A percentile compares a stretch with the other conserved stretches of the same genome.
Conservation (phyloP, 2,329 filamentous ascomycete species). For the Pseudogymnoascus sp. region DNA sequence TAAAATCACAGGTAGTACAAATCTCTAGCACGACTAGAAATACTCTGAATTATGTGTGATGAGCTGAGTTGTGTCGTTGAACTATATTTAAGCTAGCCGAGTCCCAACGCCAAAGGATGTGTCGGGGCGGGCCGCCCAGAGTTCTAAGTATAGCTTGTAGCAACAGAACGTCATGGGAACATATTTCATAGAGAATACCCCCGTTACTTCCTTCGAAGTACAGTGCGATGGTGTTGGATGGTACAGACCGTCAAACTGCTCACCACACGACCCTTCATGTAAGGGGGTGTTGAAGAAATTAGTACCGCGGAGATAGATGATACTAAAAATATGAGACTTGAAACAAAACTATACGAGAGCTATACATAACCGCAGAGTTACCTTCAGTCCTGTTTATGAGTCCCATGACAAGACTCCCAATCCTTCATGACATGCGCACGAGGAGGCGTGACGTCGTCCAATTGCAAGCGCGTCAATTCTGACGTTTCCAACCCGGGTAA, state of each 20-base stretch:
- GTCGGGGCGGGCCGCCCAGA: not conserved
- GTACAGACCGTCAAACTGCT: not conserved
- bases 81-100: not conserved
- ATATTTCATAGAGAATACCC: not conserved
- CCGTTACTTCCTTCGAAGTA: not conserved
- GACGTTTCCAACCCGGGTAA: not conserved
- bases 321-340: not conserved
- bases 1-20: constrained; percentile 15
- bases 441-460: not conserved
- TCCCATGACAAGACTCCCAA: not conserved
- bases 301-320: not conserved
- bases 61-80: not conserved
- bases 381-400: not conserved
- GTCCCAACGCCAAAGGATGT: not conserved
- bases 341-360: not conserved
- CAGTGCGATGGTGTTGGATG: not conserved
- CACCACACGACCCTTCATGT: not conserved
- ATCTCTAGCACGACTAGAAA: not conserved
- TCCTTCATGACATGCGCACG: not conserved
- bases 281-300: not conserved
- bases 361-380: not conserved
- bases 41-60: not conserved
- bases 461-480: not conserved
- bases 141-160: not conserved
- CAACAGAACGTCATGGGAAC: not conserved